Evolutionary conservation across 148 eudicot genomes (phyloP).

Genomic region (Rhododendron ovatum): DNA sequence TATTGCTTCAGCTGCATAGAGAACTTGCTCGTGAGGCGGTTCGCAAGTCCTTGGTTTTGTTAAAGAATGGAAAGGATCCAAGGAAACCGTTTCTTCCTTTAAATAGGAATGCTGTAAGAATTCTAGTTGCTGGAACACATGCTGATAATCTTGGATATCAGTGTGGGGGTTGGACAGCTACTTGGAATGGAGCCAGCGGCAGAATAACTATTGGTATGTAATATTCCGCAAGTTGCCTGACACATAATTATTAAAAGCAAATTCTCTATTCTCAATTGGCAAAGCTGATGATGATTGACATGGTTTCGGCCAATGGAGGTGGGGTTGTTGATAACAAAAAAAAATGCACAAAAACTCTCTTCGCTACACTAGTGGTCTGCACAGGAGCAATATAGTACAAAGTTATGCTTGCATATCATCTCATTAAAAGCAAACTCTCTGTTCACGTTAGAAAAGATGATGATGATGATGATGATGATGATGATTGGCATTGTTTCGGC

Average conservation of each 20-base stretch:
- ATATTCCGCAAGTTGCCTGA: not conserved
- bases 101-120: slow-evolving; percentile 51
- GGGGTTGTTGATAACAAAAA: not conserved
- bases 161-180: slow-evolving; percentile 93
- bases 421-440: not conserved
- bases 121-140: slow-evolving; percentile 90
- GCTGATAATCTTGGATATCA: slow-evolving; percentile 97
- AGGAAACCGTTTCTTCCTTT: slow-evolving; percentile 70
- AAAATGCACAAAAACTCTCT: not conserved
- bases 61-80: slow-evolving; percentile 85
- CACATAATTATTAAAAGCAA: not conserved
- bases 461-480: not conserved
- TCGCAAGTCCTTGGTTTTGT: slow-evolving; percentile 75
- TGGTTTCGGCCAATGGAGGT: not conserved
- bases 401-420: slow-evolving; percentile 1
- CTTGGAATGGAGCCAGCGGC: slow-evolving; percentile 80
- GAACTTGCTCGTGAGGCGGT: slow-evolving; percentile 96
- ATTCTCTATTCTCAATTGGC: not conserved
- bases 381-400: not conserved
- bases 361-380: not conserved
- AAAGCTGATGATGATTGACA: not conserved
- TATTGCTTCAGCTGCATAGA: slow-evolving; percentile 59
- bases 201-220: slow-evolving; percentile 81
- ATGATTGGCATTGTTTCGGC: not conserved
- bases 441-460: not conserved